Evolutionary conservation across 2,329 filamentous ascomycete species (phyloP).

Genomic region (Venturia nashicola): DNA sequence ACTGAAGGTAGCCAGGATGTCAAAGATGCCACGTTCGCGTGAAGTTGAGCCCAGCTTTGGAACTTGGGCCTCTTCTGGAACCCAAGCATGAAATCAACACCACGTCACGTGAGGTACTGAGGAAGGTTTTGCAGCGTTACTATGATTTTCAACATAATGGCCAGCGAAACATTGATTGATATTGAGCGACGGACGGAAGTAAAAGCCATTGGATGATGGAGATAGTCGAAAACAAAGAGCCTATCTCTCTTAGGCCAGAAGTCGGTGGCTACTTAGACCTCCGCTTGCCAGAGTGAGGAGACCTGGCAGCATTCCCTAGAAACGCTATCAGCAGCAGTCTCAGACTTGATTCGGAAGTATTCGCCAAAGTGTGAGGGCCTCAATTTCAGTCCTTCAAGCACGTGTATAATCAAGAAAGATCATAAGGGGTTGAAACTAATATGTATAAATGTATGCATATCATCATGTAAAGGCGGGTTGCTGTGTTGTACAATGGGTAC

Average conservation of each 20-base stretch:
- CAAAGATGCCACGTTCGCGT: no score
- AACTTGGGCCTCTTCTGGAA: no score
- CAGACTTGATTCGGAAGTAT: neutral
- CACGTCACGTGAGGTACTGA: no score
- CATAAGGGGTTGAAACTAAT: conserved; percentile 9
- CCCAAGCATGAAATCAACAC: no score
- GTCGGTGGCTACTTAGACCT: neutral
- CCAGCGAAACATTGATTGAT: neutral
- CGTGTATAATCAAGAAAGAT: conserved; percentile 7
- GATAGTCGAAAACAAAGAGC: neutral
- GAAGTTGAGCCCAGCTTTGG: no score
- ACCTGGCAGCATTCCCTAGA: neutral
- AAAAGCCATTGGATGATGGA: neutral
- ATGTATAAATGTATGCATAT: conserved; percentile 4
- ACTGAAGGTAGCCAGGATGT: no score
- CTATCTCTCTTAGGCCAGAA: no score
- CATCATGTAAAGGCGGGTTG: neutral
- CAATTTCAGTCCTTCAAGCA: conserved; percentile 5
- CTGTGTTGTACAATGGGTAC: neutral
- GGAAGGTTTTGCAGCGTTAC: no score
- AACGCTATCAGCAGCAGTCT: neutral
- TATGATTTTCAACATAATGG: neutral
- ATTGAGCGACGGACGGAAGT: neutral
- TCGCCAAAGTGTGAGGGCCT: neutral
- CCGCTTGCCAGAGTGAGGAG: neutral